These are phyloP conservation scores for Zygosaccharomyces pseudobailii DNA, from an alignment of 1,139 yeast genomes.

Conservation along the genomic window DNA sequence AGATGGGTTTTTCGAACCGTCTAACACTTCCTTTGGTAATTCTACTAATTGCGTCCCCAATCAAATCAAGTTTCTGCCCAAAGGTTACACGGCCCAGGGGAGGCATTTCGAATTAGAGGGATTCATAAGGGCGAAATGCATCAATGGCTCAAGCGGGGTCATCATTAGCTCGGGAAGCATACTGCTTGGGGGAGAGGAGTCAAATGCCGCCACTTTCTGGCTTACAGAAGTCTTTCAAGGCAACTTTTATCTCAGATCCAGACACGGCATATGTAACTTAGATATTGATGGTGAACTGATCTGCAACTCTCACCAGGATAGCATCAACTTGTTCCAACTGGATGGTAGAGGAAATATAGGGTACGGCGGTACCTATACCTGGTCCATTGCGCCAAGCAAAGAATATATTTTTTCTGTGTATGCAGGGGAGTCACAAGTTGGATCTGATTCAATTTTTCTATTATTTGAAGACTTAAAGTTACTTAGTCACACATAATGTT, in stretches of 20 bases:
- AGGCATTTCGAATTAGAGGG: not conserved
- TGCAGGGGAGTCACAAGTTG: too few species aligned
- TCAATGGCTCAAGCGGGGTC: not conserved
- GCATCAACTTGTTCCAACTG: not conserved
- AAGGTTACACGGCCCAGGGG: not conserved
- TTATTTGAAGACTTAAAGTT: too few species aligned
- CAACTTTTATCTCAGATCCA: not conserved
- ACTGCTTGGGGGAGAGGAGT: not conserved
- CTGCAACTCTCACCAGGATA: not conserved
- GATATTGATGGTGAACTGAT: not conserved
- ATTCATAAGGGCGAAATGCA: not conserved
- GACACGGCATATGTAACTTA: not conserved
- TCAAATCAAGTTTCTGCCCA: not conserved
- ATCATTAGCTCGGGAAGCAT: not conserved
- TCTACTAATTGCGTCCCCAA: not conserved
- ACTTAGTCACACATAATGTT: too few species aligned
- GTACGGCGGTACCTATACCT: not conserved
- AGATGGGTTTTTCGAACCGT: not conserved
- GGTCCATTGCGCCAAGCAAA: too few species aligned
- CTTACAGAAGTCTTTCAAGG: not conserved
- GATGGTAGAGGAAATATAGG: not conserved
- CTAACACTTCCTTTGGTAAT: not conserved
- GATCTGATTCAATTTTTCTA: too few species aligned
- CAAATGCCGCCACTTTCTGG: not conserved
- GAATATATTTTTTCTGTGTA: too few species aligned